Evolutionary conservation across 306 rosid genomes (phyloP), one percentile per base, ranked within the genome.

Genomic region (Vigna unguiculata): DNA sequence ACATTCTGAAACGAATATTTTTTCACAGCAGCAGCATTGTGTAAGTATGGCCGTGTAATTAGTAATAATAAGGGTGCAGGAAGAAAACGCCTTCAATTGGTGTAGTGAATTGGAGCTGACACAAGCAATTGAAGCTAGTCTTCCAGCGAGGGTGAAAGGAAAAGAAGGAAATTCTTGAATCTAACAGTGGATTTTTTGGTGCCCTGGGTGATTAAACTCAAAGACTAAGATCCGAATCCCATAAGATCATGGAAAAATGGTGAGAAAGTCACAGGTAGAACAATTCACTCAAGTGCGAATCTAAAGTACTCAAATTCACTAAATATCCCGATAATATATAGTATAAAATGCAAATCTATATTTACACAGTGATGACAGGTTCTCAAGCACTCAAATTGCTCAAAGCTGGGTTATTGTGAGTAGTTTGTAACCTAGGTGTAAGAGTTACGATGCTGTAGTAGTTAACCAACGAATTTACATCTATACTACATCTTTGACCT

Each of bases 291-390:
- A 40, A 40, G 2, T 9, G 12, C 43, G 11, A 7, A 8, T 8
- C 11, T 38, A 38, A 5, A 8, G 40, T 9, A 40, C 45, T 2
- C 1, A 40, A 30, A 28, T 16, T 60, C 67, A 59, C 4, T 6
- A 16, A 30, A 45, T 60, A 16, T 30, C 3, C 17, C 11, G 13
- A 32, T 60, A 30, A 60, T 60, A 36, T 21, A 45, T 47, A 68
- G 17, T 32, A 55, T 17, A 12, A 10, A 64, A 28, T 51, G 51
- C 43, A 30, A 49, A 41, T 41, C 55, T 49, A 58, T 83, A 81
- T 54, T 30, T 74, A 78, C 75, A 74, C 17, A 30, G 57, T 79
- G 7, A 22, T 34, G 15, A 30, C 49, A 74, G 45, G 12, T 40
- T 40, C 13, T 9, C 4, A 5, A 48, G 57, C 38, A 60, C 21